phyloP scores from a whole-genome alignment of 345 rosid genomes.

The Dovyalis caffra region DNA sequence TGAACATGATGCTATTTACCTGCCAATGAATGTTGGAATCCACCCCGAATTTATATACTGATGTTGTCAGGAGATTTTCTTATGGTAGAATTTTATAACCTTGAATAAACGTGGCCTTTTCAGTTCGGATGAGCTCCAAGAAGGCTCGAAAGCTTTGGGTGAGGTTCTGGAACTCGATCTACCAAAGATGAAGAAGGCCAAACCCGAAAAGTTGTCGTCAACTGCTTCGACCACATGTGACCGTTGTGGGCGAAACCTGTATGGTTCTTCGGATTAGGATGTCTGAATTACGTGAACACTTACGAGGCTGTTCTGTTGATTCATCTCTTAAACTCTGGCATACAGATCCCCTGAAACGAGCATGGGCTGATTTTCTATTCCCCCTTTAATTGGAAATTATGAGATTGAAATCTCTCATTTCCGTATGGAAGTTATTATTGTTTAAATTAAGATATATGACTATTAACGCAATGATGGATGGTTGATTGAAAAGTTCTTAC shows the following conservation, averaged over 20 bases:
- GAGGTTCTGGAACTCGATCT: slow-evolving; percentile 80
- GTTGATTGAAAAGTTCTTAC: neutral
- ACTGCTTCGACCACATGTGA: slow-evolving; percentile 49
- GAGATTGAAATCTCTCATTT: neutral
- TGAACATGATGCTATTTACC: too few relatives aligned
- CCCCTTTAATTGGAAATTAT: neutral
- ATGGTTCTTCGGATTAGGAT: slow-evolving; percentile 17
- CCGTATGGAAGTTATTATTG: neutral
- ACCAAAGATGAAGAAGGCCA: slow-evolving; percentile 48
- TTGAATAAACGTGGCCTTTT: neutral
- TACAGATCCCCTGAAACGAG: neutral
- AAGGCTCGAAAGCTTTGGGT: slow-evolving; percentile 62
- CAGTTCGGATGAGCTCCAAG: slow-evolving; percentile 74
- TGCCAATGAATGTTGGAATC: too few relatives aligned
- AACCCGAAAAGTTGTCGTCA: slow-evolving; percentile 40
- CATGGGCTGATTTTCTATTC: neutral
- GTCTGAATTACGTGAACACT: neutral
- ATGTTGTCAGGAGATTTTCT: neutral
- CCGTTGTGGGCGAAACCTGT: slow-evolving; percentile 73
- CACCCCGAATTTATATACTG: too few relatives aligned
- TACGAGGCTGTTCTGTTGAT: neutral
- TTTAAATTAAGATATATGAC: neutral
- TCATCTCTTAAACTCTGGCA: neutral
- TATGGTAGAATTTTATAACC: neutral
- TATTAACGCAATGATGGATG: neutral